Base-by-base conservation (phyloP, 2,329 filamentous ascomycete species). In the Cordyceps farinosa region DNA sequence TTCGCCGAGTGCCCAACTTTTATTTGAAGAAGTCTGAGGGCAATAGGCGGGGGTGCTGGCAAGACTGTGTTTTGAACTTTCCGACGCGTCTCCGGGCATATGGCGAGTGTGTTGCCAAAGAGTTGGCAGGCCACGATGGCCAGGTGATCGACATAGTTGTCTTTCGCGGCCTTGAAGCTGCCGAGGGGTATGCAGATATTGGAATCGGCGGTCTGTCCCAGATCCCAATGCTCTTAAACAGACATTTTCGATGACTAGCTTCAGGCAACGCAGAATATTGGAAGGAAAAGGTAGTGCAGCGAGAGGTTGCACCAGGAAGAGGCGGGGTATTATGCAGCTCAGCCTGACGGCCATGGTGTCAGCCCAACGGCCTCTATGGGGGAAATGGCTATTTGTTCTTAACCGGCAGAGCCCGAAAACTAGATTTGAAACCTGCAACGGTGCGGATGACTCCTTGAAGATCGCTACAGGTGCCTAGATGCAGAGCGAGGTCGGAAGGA, bases 41-140 rank as follows among this genome's bases (percentile, higher is more conserved):
- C 55, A 2, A 36, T 58, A 13, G 63, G 60, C 56, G 58, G 50
- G 27, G 62, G 61, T n/a, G 64, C 61, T 40, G 63, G 63, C 7
- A 66, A n/a, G n/a, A 68, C 59, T n/a, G 65, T 38, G 5, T 53
- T 29, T 11, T 67, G 54, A 29, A 69, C 63, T 44, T 69, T 70
- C 6, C 29, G 30, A 15, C 65, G 60, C 7, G 67, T 67, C 48
- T 69, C 67, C 4, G 45, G 62, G 54, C 54, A 60, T 38, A 72
- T 69, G 15, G 70, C 63, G 5, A 72, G 45, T 9, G 66, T 70
- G 15, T 57, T 65, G 6, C 70, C 70, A 63, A 71, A 71, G 34
- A 45, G 52, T 55, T 71, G 65, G 53, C 70, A 72, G 15, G 69
- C 67, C 6, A 66, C n/a, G n/a, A 72, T 54, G 17, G 68, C 68